Base-by-base conservation (phyloP, 2,329 filamentous ascomycete genomes). In the Botrytis porri region DNA sequence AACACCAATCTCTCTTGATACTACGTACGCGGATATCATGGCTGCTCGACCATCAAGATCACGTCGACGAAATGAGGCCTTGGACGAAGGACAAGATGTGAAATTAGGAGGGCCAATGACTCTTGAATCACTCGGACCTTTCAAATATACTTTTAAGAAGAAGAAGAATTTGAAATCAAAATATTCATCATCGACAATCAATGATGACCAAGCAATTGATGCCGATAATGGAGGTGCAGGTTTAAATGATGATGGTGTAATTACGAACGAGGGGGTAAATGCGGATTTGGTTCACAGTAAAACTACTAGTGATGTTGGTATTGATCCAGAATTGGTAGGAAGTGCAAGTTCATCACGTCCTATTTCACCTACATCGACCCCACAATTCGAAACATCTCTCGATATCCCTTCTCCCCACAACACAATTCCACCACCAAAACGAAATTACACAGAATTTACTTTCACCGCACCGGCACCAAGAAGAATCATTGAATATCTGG, bases 101-200 rank as follows among this genome's bases (percentile, higher is more conserved):
- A 71, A 12, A 25, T 39, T 74, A 32, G 45, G 60, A 37, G 71
- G 71, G 25, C 73, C 73, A 5, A 67, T 74, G 71, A 73, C 60
- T 60, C 57, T 74, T 29, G 73, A 66, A 59, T 74, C 73, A 51
- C 61, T 74, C 20, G 73, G 73, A 4, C 60, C 73, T 35, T 74
- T 74, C 67, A 74, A 69, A 64, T 74, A 74, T 43, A 74, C 73
- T 5, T 73, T 74, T 37, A 74, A 69, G 29, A 74, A 72, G 45
- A 73, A 73, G 71, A 74, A 71, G 65, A 71, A 73, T 29, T 25
- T 32, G 57, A 60, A 70, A 45, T 37, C 43, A 12, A 73, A 61
- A 48, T 67, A 51, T 48, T 66, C 73, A n/a, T 29, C 59, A 48
- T 51, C 43, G 8, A n/a, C 57, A 10, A 54, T 57, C 18, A 57